Conservation (phyloP, 257 asterid species). For the Petunia secreta region DNA sequence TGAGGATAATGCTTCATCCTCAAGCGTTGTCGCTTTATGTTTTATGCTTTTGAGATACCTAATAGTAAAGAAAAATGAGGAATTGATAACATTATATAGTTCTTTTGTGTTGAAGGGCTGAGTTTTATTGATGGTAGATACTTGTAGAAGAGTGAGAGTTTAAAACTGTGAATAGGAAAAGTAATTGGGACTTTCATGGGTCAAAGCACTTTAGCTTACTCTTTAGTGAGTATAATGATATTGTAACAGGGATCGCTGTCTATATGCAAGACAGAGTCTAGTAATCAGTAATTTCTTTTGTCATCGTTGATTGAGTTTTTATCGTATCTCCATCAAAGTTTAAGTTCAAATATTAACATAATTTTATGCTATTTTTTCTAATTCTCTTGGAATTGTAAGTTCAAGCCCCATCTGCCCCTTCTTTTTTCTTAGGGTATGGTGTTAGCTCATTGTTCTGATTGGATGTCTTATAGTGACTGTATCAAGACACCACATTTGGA, state of each 20-base stretch:
- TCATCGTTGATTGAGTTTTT: background rate
- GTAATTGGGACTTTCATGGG: background rate
- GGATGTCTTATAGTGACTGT: too few species aligned
- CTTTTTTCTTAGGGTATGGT: too few species aligned
- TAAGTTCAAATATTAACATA: too few species aligned
- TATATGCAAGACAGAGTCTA: background rate
- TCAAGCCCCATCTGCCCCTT: too few species aligned
- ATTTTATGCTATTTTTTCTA: background rate
- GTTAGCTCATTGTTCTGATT: too few species aligned
- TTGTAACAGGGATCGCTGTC: background rate
- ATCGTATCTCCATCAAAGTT: too few species aligned
- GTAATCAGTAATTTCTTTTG: background rate
- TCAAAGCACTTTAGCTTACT: background rate
- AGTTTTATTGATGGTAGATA: background rate
- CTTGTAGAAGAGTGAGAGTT: constrained; percentile 7
- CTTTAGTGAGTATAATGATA: background rate
- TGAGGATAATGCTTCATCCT: background rate
- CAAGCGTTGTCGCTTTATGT: background rate
- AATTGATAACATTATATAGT: background rate
- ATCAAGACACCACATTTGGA: background rate
- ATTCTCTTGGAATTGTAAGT: background rate
- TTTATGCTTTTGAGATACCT: constrained; percentile 8
- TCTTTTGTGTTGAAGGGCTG: background rate
- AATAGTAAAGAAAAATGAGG: background rate
- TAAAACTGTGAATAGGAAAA: background rate